phyloP scores from a whole-genome alignment of 352 stramenopile genomes.

The Phytophthora litchii region DNA sequence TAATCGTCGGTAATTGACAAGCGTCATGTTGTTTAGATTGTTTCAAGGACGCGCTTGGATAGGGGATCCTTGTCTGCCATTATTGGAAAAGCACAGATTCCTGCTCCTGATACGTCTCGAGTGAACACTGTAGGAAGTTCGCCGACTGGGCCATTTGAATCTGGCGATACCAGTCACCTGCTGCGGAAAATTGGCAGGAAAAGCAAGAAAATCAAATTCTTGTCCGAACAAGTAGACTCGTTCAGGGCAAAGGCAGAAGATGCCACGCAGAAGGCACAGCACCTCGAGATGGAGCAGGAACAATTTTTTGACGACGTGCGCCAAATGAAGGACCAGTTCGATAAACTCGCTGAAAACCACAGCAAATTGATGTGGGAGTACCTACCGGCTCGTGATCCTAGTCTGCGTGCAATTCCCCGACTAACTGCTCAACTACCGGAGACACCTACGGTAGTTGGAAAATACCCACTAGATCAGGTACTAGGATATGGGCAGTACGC shows the following conservation, averaged over 20 bases:
- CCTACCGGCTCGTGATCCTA: conserved; percentile 54
- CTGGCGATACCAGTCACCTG: conserved; percentile 17
- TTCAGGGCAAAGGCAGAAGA: conserved; percentile 51
- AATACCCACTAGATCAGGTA: conserved; percentile 71
- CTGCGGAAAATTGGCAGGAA: conserved; percentile 38
- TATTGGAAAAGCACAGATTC: conserved; percentile 4
- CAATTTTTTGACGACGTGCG: conserved; percentile 81
- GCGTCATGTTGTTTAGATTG: conserved; percentile 17
- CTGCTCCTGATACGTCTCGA: background rate
- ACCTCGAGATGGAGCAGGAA: conserved; percentile 86
- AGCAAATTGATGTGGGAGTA: conserved; percentile 84
- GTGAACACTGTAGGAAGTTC: background rate
- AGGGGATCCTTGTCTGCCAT: conserved; percentile 12
- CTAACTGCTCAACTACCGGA: conserved; percentile 55
- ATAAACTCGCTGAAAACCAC: conserved; percentile 65
- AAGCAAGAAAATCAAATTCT: conserved; percentile 61
- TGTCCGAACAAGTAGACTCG: conserved; percentile 42
- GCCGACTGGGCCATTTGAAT: background rate
- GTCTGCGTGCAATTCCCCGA: conserved; percentile 60
- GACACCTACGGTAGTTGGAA: conserved; percentile 53
- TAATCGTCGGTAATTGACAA: background rate
- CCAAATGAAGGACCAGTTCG: conserved; percentile 76
- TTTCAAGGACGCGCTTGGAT: conserved; percentile 23
- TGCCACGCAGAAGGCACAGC: conserved; percentile 64
- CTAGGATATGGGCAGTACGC: conserved; percentile 89